phyloP scores from a whole-genome alignment of 306 rosid species.

The Fragaria nilgerrensis region DNA sequence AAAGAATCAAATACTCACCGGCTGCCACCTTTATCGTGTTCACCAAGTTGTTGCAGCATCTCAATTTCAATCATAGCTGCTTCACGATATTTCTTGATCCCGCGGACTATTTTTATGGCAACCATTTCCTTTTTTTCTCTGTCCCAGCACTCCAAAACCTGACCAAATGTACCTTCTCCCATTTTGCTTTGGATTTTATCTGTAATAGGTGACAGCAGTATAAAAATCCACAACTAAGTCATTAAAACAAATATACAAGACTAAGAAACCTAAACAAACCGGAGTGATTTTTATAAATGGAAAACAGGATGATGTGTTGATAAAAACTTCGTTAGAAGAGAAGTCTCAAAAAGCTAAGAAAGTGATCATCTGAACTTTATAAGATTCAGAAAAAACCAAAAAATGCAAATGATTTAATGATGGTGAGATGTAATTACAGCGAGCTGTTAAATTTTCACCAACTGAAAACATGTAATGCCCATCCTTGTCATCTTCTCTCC shows the following conservation, averaged over 20 bases:
- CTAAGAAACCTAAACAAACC: background rate
- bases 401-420: conserved; percentile 34
- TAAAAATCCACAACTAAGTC: background rate
- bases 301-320: too few species aligned
- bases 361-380: background rate
- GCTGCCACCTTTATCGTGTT: conserved; percentile 85
- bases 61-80: conserved; percentile 99
- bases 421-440: conserved; percentile 93
- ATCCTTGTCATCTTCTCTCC: conserved; percentile 99
- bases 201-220: conserved; percentile 25
- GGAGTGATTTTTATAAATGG: background rate
- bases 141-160: conserved; percentile 98
- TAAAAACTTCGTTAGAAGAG: background rate
- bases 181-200: conserved; percentile 85
- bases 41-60: conserved; percentile 83
- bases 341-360: background rate
- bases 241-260: background rate
- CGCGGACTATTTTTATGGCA: conserved; percentile 89
- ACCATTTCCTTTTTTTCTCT: conserved; percentile 88
- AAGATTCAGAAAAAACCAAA: background rate
- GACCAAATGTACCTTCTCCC: conserved; percentile 99
- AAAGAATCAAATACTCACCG: conserved; percentile 52
- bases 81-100: conserved; percentile 81
- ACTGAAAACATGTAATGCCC: conserved; percentile 98
- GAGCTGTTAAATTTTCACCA: conserved; percentile 97